Evolutionary conservation across 2,329 filamentous ascomycete species (phyloP).

Genomic region (Neophaeococcomyces aloes): DNA sequence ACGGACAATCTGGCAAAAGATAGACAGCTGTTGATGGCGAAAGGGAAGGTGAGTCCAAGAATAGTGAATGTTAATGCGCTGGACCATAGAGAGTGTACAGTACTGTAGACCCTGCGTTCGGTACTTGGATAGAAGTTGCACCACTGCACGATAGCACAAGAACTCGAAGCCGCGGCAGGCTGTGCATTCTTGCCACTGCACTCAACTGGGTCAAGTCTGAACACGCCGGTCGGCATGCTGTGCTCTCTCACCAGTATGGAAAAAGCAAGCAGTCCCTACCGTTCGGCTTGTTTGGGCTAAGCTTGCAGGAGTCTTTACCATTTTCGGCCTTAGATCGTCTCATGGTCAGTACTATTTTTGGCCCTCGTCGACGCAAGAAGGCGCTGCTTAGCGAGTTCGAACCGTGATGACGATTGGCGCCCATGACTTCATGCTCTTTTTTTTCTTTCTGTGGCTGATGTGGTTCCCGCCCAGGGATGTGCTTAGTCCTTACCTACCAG

Average conservation of each 20-base stretch:
- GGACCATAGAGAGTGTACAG: too few species aligned
- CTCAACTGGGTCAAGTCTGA: not conserved
- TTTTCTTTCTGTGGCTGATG: not conserved
- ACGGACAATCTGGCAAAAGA: too few species aligned
- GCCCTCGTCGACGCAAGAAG: not conserved
- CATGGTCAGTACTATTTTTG: constrained; percentile 8
- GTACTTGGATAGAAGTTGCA: not conserved
- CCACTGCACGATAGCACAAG: too few species aligned
- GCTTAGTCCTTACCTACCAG: not conserved
- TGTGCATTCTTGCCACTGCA: not conserved
- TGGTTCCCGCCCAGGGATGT: not conserved
- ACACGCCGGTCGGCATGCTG: not conserved
- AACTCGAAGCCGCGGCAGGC: constrained; percentile 6
- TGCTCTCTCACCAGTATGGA: constrained; percentile 3
- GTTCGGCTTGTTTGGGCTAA: constrained; percentile 3
- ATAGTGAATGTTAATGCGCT: too few species aligned
- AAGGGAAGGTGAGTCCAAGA: too few species aligned
- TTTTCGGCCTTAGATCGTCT: not conserved
- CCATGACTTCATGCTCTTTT: constrained; percentile 7
- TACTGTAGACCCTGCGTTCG: not conserved
- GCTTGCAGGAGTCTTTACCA: not conserved
- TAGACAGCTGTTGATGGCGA: too few species aligned
- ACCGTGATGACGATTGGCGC: not conserved
- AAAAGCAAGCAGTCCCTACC: too few species aligned
- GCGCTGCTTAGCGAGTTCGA: not conserved